Base-by-base conservation (phyloP, 2,329 filamentous ascomycete species). In the Fusarium scirpi region DNA sequence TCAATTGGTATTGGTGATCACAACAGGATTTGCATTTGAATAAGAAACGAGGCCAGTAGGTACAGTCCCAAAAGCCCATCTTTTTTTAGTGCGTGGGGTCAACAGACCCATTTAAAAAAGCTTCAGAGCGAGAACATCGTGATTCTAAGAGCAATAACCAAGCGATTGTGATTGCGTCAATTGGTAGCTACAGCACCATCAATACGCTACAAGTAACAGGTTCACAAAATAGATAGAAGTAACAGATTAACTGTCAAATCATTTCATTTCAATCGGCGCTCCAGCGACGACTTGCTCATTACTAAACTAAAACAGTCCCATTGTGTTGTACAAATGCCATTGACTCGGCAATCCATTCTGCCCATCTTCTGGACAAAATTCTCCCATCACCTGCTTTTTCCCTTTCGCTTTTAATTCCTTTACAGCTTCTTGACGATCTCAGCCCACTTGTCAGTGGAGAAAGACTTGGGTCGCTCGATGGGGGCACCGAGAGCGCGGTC, bases 381-480 rank as follows among this genome's bases (percentile, higher is more conserved):
- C 67, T 67, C 64, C 58, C 65, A 62, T 69, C 60, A 57, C 60
- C 65, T 53, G 38, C 62, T 45, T 58, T 67, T 71, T 58, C 49
- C 55, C 53, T 58, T 67, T 32, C 61, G 34, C 51, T 68, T 65
- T 62, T 62, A 25, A 49, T 49, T 48, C 48, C 40, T 81, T 92
- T 94, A 98, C 85, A 97, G 87, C 87, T 94, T 94, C 80, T 94
- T 94, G 82, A 90, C 91, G 77, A 98, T 90, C 90, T 98, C 95
- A 83, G 93, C 90, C 89, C 94, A 98, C 82, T 95, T 95, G 80
- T 94, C 94, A 67, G 96, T 99, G 82, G 93, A 97, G 92, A 98
- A 99, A 70, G 92, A 95, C 92, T 99, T 99, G 84, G 96, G 96
- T 75, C 96, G 89, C 91, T 99, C 96, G 79, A 99, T 99, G 76